Evolutionary conservation across 345 rosid species (phyloP).

Genomic region (Camelina hispida): DNA sequence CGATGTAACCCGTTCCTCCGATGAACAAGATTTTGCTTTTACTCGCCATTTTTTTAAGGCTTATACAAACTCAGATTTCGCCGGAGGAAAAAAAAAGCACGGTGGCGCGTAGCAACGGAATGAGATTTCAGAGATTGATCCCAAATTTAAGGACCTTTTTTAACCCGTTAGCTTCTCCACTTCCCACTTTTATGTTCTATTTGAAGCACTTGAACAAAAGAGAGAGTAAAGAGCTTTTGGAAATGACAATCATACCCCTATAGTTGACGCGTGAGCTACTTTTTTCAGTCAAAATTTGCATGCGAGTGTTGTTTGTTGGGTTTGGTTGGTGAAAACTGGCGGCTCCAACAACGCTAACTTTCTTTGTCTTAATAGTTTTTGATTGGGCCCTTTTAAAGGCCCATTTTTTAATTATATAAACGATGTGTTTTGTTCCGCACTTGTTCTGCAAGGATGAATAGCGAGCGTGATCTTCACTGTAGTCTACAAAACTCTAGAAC

Average conservation of each 20-base stretch:
- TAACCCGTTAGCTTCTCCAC: neutral
- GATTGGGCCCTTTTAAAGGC: constrained; percentile 16
- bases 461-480: neutral
- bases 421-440: constrained; percentile 5
- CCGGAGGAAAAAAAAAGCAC: neutral
- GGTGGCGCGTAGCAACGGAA: constrained; percentile 5
- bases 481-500: neutral
- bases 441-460: constrained; percentile 5
- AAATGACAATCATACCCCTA: constrained; percentile 1
- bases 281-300: constrained; percentile 18
- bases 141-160: neutral
- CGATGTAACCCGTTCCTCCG: constrained; percentile 48
- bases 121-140: constrained; percentile 25
- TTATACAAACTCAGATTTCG: neutral
- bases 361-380: neutral
- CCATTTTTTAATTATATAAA: neutral
- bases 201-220: neutral
- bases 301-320: neutral
- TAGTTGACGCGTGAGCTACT: neutral
- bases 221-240: neutral
- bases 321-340: constrained; percentile 32
- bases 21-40: constrained; percentile 48
- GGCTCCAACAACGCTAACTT: neutral
- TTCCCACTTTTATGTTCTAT: neutral
- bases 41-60: constrained; percentile 30